Evolutionary conservation across 805 yeast genomes (phyloP).

Genomic region (Komagataella populi): DNA sequence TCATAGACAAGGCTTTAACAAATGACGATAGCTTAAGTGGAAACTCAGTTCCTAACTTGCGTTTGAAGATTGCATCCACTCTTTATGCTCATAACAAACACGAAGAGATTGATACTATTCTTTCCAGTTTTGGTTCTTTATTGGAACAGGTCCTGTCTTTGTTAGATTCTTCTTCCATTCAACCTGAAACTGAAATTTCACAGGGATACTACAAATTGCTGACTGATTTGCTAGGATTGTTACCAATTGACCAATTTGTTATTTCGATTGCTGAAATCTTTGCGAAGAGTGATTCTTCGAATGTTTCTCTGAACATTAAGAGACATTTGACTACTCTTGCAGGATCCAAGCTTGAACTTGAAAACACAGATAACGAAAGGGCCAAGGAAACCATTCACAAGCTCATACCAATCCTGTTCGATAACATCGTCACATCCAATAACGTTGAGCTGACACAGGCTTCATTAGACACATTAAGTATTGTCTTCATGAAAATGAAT

Average conservation of each 20-base stretch:
- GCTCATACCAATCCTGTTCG: conserved; percentile 36
- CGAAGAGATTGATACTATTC: background rate
- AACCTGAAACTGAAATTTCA: conserved; percentile 28
- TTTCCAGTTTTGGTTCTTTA: background rate
- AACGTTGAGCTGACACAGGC: conserved; percentile 49
- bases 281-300: conserved; percentile 18
- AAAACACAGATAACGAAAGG: conserved; percentile 34
- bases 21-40: conserved; percentile 15
- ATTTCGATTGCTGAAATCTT: conserved; percentile 37
- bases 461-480: conserved; percentile 53
- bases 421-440: conserved; percentile 19
- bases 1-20: conserved; percentile 34
- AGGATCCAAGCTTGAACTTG: conserved; percentile 56
- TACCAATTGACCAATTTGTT: conserved; percentile 68
- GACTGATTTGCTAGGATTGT: conserved; percentile 46
- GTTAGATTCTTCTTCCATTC: background rate
- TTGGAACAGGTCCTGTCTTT: background rate
- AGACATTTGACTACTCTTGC: conserved; percentile 51
- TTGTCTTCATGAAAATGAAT: conserved; percentile 52
- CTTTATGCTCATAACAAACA: background rate
- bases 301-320: conserved; percentile 33
- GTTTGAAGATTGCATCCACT: conserved; percentile 21
- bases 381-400: conserved; percentile 37
- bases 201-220: conserved; percentile 39
- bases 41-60: conserved; percentile 29